Conservation (phyloP, 2,329 filamentous ascomycete species). For the Chrysosporium keratinophilum region DNA sequence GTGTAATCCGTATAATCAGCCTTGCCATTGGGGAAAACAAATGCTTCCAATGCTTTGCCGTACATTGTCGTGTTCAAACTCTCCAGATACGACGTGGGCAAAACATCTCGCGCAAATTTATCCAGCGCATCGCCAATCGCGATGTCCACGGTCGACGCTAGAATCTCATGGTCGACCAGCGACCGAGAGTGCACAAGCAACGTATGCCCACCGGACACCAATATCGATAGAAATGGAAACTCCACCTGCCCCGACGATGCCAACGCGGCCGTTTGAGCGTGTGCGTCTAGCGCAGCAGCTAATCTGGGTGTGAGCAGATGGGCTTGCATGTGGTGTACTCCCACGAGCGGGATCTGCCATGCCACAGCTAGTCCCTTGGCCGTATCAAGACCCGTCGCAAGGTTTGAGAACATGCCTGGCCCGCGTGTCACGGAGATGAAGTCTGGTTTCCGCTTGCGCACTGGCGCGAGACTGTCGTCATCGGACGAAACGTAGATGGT, state of each 20-base stretch:
- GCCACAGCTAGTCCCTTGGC: conserved; percentile 80
- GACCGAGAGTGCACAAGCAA: conserved; percentile 65
- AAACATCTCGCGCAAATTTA: conserved; percentile 66
- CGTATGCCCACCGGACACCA: conserved; percentile 88
- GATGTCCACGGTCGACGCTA: conserved; percentile 65
- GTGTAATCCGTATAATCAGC: conserved; percentile 42
- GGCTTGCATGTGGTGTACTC: conserved; percentile 94
- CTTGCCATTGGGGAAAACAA: conserved; percentile 54
- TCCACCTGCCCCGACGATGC: conserved; percentile 3
- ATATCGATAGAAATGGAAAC: conserved; percentile 67
- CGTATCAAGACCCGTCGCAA: conserved; percentile 66
- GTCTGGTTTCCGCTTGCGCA: conserved; percentile 50
- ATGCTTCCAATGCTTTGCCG: conserved; percentile 65
- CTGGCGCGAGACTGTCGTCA: conserved; percentile 9
- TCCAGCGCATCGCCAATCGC: conserved; percentile 87
- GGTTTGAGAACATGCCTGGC: conserved; percentile 73
- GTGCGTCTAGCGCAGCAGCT: conserved; percentile 47
- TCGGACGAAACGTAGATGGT: conserved; percentile 16
- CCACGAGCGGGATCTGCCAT: conserved; percentile 72
- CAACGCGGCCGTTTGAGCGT: background rate
- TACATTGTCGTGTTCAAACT: conserved; percentile 60
- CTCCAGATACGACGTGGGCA: conserved; percentile 53
- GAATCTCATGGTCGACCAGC: conserved; percentile 58
- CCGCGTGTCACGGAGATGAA: conserved; percentile 84
- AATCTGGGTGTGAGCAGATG: conserved; percentile 83